Base-by-base conservation (phyloP, 805 yeast species). In the Cyberlindnera xishuangbannaensis region DNA sequence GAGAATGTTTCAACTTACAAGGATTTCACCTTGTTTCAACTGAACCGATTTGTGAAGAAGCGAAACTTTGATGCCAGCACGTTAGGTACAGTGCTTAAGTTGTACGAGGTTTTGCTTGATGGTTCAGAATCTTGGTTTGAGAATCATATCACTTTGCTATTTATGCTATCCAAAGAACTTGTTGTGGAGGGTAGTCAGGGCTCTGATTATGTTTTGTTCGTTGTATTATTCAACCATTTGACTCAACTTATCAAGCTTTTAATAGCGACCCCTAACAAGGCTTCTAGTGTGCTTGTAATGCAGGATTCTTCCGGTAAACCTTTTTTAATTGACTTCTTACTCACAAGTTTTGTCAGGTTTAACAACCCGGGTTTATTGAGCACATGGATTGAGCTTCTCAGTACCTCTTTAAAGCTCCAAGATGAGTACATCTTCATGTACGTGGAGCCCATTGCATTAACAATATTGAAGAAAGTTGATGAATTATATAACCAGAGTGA, bases 1-100 rank as follows among this genome's bases (percentile, higher is more conserved):
- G 41, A 66, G 51, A 61, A 63, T 51, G 65, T 59, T 5, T 73
- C 84, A 0, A 76, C 82, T 2, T 82, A 79, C 51, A 78, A 78
- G 43, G 69, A 75, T 7, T 60, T 81, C 17, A 47, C 77, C 0
- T 38, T 78, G 12, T 54, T 62, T 27, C 59, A 72, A 3, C 40
- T 77, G 11, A 53, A 64, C 27, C 70, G 64, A 31, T 76, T 76
- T 43, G 53, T 80, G 24, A 42, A 58, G 4, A 40, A 52, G 5
- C 51, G 55, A 31, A 52, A 58, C 19, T 50, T 44, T 25, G 54
- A 59, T 26, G 54, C 70, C 10, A 51, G 56, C 33, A 58, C 75
- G 36, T 61, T 65, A 6, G 60, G 65, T 20, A 54, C 64, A 14
- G 58, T 71, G 2, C 55, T 82, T 27, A 60, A 64, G 4, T 45